Evolutionary conservation across 805 yeast species (phyloP), one percentile per base, ranked within the genome.

Genomic region (Limtongia smithiae): DNA sequence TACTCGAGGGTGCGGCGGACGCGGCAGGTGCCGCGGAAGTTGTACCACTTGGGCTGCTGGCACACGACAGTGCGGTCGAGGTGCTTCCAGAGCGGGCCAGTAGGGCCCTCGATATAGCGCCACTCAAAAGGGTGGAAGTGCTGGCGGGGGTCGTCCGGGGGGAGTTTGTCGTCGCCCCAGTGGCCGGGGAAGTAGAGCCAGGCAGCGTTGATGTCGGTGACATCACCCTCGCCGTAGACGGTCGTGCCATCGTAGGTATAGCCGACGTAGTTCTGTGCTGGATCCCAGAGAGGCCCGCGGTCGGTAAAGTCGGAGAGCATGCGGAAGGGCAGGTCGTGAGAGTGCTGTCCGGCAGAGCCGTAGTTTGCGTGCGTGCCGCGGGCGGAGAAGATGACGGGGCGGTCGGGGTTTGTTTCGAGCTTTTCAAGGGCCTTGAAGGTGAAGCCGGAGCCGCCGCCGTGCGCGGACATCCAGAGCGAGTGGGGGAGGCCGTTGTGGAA

Each of bases 341-440:
- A 82, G 65, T 91, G 96, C 63, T 90, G 95, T 0, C 98, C 98
- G 0, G 85, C 90, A n/a, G 93, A 79, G 0, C 93, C 94, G 65
- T 91, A 91, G 67, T 93, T 91, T 17, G 97, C 97, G 69, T 91
- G 98, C 0, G 98, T 91, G 0, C 98, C 98, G 55, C 96, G 74
- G 0, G 97, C 96, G 18, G 93, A 79, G 66, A 85, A 93, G 0
- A 93, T 77, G 18, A 89, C 75, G 0, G 97, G 97, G 58, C 85
- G 73, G 28, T 60, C 60, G 8, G 63, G 59, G 44, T 72, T 69
- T 11, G 65, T 59, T 42, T 71, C 75, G 52, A 76, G 71, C 60
- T 80, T 82, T 63, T 88, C 95, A 46, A 90, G 67, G 21, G 87
- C 83, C n/a, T 77, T 73, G 65, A 82, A 90, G 54, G 75, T 74